These are phyloP conservation scores for Magnolia changhungtana DNA, from an alignment of 164 flowering plant genomes.

Conservation along the genomic window DNA sequence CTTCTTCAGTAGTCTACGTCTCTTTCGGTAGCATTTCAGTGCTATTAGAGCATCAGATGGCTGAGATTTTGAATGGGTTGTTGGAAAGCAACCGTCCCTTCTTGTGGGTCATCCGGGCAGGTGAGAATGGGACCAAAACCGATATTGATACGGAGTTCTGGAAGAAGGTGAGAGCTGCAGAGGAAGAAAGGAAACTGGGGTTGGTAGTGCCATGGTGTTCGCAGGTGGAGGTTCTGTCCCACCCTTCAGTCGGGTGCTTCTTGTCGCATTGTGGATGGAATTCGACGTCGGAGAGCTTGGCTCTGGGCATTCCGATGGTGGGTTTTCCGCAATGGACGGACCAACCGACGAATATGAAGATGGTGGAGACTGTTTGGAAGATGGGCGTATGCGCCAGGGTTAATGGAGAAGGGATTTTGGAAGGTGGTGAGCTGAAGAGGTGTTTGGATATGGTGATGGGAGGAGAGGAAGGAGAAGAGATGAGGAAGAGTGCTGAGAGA, in stretches of 20 bases:
- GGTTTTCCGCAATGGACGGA: constrained; percentile 50
- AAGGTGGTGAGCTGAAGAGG: constrained; percentile 37
- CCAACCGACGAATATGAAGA: constrained; percentile 53
- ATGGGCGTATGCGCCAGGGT: constrained; percentile 35
- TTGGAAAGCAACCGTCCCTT: constrained; percentile 21
- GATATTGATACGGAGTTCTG: background rate
- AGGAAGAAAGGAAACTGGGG: constrained; percentile 14
- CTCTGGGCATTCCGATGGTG: constrained; percentile 50
- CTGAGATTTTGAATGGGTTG: constrained; percentile 25
- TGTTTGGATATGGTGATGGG: constrained; percentile 53
- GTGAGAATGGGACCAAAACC: background rate
- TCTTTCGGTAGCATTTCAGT: constrained; percentile 30
- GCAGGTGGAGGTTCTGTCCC: constrained; percentile 49
- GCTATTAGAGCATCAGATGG: constrained; percentile 18
- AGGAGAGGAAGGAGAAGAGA: constrained; percentile 18
- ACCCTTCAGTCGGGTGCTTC: constrained; percentile 50
- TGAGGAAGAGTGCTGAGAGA: constrained; percentile 29
- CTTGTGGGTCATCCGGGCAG: constrained; percentile 35
- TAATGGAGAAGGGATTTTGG: constrained; percentile 32
- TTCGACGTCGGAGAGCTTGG: constrained; percentile 49
- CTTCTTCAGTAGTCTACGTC: constrained; percentile 35
- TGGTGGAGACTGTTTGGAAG: constrained; percentile 51
- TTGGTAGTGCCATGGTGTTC: constrained; percentile 43
- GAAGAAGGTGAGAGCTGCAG: background rate
- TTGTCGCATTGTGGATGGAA: constrained; percentile 77